Percentiles rank a stretch among this genome's conserved stretches.
phyloP scores from a whole-genome alignment of 2,329 filamentous ascomycete species.

The Cylindrodendrum hubeiense region DNA sequence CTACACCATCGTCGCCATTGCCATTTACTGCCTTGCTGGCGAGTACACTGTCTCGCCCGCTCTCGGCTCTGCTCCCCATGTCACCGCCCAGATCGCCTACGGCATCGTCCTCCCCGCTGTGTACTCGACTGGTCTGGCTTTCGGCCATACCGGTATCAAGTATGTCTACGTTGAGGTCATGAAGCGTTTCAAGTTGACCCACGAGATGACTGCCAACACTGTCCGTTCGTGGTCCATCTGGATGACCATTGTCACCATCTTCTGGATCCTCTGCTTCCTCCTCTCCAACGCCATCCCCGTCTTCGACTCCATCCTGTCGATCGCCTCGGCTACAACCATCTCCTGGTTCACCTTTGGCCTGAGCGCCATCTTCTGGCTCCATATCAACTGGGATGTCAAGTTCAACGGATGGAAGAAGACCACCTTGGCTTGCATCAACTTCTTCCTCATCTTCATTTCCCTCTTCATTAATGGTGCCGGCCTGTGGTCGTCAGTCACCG shows the following conservation, averaged over 20 bases:
- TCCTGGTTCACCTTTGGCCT: conserved; percentile 54
- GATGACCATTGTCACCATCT: conserved; percentile 49
- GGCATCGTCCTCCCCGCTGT: conserved; percentile 48
- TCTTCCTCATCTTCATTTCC: conserved; percentile 47
- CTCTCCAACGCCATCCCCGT: conserved; percentile 53
- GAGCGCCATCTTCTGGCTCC: conserved; percentile 52
- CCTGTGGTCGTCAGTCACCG: conserved; percentile 50
- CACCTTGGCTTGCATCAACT: conserved; percentile 44
- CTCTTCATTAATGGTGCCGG: conserved; percentile 52
- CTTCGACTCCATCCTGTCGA: conserved; percentile 53
- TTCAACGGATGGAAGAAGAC: conserved; percentile 47
- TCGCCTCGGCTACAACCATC: conserved; percentile 51
- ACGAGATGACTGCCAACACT: conserved; percentile 49
- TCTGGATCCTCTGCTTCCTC: conserved; percentile 51
- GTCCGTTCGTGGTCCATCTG: conserved; percentile 51
- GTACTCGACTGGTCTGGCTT: conserved; percentile 47
- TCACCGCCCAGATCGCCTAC: conserved; percentile 46
- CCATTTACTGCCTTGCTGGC: conserved; percentile 45
- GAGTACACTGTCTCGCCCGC: conserved; percentile 45
- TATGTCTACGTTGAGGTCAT: conserved; percentile 50
- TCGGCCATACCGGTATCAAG: conserved; percentile 51
- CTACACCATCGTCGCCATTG: conserved; percentile 42
- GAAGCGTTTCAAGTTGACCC: conserved; percentile 47
- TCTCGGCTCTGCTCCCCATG: conserved; percentile 40
- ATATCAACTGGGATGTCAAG: conserved; percentile 50